These are phyloP conservation scores for Backusella macrospora DNA, from an alignment of 192 early-diverging fungal genomes.

Conservation along the genomic window DNA sequence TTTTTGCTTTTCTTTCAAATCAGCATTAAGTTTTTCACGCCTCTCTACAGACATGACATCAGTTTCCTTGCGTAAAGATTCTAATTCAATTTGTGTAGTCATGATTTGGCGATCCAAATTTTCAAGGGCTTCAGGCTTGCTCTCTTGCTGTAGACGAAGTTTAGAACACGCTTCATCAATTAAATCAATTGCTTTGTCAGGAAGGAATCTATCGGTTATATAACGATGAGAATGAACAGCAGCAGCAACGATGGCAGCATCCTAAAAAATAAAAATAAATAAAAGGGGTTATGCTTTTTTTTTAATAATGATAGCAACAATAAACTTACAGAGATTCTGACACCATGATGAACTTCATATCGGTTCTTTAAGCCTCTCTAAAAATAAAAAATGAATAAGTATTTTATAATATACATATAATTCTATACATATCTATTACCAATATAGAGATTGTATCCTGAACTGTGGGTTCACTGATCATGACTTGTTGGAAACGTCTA, in stretches of 20 bases:
- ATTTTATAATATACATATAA: not conserved
- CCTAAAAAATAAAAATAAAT: slow-evolving; percentile 27
- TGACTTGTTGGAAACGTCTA: slow-evolving; percentile 74
- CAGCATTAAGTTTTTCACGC: slow-evolving; percentile 57
- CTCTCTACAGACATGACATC: slow-evolving; percentile 71
- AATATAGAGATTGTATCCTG: slow-evolving; percentile 78
- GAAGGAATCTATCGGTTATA: slow-evolving; percentile 73
- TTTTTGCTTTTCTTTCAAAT: slow-evolving; percentile 59
- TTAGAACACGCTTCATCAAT: slow-evolving; percentile 83
- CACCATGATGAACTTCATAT: slow-evolving; percentile 84
- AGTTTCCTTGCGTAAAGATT: slow-evolving; percentile 78
- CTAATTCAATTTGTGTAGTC: slow-evolving; percentile 79
- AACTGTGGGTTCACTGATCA: slow-evolving; percentile 54
- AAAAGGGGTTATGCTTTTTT: not conserved
- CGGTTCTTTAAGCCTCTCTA: slow-evolving; percentile 70
- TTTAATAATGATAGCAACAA: not conserved
- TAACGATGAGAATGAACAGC: slow-evolving; percentile 79
- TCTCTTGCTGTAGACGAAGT: slow-evolving; percentile 76
- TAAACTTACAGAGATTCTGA: slow-evolving; percentile 60
- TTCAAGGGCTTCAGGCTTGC: slow-evolving; percentile 77
- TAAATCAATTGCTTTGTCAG: slow-evolving; percentile 82
- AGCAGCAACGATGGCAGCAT: slow-evolving; percentile 72
- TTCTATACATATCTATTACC: not conserved
- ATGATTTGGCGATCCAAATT: slow-evolving; percentile 74
- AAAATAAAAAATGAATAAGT: not conserved